Evolutionary conservation across 2,329 filamentous ascomycete species (phyloP), one percentile per base, ranked within the genome.

Genomic region (Pseudovirgaria hyperparasitica): DNA sequence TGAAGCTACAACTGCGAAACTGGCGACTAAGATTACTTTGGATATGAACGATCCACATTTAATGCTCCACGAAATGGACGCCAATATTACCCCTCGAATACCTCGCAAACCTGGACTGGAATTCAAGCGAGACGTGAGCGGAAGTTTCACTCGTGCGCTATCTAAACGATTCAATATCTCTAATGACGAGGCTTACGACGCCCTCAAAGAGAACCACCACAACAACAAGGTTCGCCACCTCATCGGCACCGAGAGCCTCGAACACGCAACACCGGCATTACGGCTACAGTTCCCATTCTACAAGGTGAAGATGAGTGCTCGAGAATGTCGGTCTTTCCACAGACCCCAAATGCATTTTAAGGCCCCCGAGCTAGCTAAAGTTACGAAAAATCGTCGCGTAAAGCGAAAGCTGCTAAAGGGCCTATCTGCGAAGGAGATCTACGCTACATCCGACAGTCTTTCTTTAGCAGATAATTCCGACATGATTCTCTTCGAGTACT

Each of bases 261-360:
- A 98, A 51, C 90, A 98, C 58, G 86, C 82, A 52, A 66, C 93
- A 63, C 87, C 90, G 10, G 90, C 90, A 8, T 65, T 87, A 45
- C 86, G 87, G 46, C 62, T 98, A 21, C 82, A 92, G 36, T 96
- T 82, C 72, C 90, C 90, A 20, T 96, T 93, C 63, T 98, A 96
- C 62, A 82, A 82, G 46, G 84, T 90, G 30, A 82, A 80, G 45
- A 64, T 94, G 12, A 68, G 73, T 16, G 66, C 69, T 35, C 63
- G 79, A 57, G 57, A 87, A 58, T 62, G 85, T 51, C 54, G 85
- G 58, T 80, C 82, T 20, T 93, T 87, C 55, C 86, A 94, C 51
- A 74, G 86, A 6, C 85, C 85, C 12, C 65, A 72, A 13, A 67
- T 93, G 39, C 70, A 74, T 24, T 82, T 92, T 47, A 72, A 72